A percentile compares a stretch with the other conserved stretches of the same genome.
These are phyloP conservation scores for Chlorella variabilis DNA, from an alignment of 163 green algal genomes.

Conservation along the genomic window DNA sequence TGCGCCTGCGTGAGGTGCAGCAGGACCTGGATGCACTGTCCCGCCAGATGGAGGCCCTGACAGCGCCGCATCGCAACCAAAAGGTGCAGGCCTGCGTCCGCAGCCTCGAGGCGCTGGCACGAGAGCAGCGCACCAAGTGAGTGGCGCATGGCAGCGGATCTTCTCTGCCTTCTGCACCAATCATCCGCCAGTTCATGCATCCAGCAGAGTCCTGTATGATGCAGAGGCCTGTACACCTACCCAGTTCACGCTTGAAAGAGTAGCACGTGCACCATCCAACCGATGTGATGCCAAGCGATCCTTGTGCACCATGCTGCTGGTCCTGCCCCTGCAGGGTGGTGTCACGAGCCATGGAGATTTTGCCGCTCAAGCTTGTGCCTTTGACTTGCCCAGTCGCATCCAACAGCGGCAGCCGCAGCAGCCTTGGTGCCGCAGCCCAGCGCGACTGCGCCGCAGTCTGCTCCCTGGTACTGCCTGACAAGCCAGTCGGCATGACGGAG, in stretches of 20 bases:
- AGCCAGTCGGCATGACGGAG: neutral
- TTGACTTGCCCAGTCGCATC: neutral
- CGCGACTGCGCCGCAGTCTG: constrained; percentile 4
- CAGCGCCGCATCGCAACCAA: neutral
- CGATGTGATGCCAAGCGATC: too few relatives aligned
- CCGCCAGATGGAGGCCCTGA: neutral
- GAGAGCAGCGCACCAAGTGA: constrained; percentile 29
- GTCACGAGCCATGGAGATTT: constrained; percentile 8
- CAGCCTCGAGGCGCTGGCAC: neutral
- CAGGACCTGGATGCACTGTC: neutral
- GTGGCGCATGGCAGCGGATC: neutral
- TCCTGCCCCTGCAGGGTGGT: too few relatives aligned
- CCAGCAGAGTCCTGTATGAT: too few relatives aligned
- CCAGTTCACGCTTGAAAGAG: too few relatives aligned
- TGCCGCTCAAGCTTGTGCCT: constrained; percentile 26
- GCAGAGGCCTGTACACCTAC: too few relatives aligned
- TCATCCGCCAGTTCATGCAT: too few relatives aligned
- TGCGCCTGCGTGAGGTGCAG: neutral
- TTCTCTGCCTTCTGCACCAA: too few relatives aligned
- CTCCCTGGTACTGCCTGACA: constrained; percentile 37
- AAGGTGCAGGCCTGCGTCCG: neutral
- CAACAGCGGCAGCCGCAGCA: neutral
- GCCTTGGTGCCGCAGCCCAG: neutral
- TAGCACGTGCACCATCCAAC: too few relatives aligned
- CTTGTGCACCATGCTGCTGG: too few relatives aligned